A percentile compares a stretch with the other conserved stretches of the same genome.
These are phyloP conservation scores for Cladorrhinum sp. DNA, from an alignment of 2,329 filamentous ascomycete species.

Conservation along the genomic window DNA sequence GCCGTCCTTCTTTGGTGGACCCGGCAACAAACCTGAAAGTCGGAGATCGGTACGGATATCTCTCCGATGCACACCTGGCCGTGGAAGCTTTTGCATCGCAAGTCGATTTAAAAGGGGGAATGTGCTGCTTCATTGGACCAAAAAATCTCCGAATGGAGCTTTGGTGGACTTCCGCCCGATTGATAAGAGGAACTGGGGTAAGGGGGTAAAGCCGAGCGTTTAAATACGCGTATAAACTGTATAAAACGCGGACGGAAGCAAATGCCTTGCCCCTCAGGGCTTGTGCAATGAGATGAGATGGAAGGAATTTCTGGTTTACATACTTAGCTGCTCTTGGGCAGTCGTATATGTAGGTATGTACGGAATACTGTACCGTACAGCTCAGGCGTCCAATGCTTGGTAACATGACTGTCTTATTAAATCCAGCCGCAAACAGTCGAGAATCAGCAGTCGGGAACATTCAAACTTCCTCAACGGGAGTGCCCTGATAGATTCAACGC, in stretches of 20 bases:
- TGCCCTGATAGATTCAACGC: too few species aligned
- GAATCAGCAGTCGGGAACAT: too few species aligned
- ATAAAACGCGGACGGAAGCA: not conserved
- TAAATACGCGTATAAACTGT: not conserved
- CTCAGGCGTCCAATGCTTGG: too few species aligned
- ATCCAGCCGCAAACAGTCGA: too few species aligned
- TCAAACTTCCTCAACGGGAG: too few species aligned
- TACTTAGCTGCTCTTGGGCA: too few species aligned
- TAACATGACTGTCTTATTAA: too few species aligned
- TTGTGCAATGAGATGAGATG: not conserved
- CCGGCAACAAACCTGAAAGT: not conserved
- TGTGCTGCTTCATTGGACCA: not conserved
- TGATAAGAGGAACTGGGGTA: constrained; percentile 1
- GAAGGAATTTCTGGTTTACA: not conserved
- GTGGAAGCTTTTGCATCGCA: not conserved
- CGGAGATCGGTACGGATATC: constrained; percentile 2
- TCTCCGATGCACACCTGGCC: not conserved
- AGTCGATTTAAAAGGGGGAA: not conserved
- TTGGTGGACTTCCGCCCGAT: not conserved
- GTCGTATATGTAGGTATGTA: too few species aligned
- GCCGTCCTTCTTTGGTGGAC: not conserved
- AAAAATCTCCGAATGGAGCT: not conserved
- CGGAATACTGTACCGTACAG: too few species aligned
- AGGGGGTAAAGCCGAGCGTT: not conserved
- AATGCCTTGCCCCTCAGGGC: not conserved